Evolutionary conservation across 192 early-diverging fungal species (phyloP), one percentile per base, ranked within the genome.

Genomic region (Entomortierella chlamydospora): DNA sequence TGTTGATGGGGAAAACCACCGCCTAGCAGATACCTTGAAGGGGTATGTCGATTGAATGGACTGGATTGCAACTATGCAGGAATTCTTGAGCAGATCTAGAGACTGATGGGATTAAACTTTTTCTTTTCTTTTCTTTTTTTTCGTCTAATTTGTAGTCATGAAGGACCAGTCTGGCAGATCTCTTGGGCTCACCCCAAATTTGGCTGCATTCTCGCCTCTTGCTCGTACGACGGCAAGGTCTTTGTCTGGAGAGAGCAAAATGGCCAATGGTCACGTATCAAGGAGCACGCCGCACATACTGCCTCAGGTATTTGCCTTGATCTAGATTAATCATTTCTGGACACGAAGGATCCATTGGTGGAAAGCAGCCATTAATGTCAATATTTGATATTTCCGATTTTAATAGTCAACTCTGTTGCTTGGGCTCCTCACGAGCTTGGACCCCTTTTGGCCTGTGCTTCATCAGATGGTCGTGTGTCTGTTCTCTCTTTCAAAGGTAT

Each of bases 151-250:
- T 84, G 64, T 81, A 96, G 93, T 39, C 97, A 99, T 81, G 91
- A 94, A 52, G 97, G 96, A 25, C 98, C 98, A 4, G 97, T 99
- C n/a, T 99, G 98, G 98, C 96, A 97, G 78, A 93, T 99, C 25
- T 87, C 96, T 20, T 99, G 98, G 98, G 96, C 97, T 17, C 98
- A 99, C 74, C 98, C 98, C 45, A 97, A 97, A 82, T 99, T 94
- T 85, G 97, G 97, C 54, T 93, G 86, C 72, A 92, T 99, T 47
- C 85, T 99, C 23, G 98, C 98, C 18, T 97, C 96, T 26, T 98
- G 96, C 82, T 94, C 95, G 22, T 98, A 98, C 80, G 98, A 99
- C 72, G 89, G 91, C n/a, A 92, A 92, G 45, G 97, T 98, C 39
- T 88, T 95, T 71, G 93, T 99, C 61, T 99, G 96, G 96, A 95